These are phyloP conservation scores for Leishmania tropica DNA, from an alignment of 208 protist genomes.

Conservation along the genomic window DNA sequence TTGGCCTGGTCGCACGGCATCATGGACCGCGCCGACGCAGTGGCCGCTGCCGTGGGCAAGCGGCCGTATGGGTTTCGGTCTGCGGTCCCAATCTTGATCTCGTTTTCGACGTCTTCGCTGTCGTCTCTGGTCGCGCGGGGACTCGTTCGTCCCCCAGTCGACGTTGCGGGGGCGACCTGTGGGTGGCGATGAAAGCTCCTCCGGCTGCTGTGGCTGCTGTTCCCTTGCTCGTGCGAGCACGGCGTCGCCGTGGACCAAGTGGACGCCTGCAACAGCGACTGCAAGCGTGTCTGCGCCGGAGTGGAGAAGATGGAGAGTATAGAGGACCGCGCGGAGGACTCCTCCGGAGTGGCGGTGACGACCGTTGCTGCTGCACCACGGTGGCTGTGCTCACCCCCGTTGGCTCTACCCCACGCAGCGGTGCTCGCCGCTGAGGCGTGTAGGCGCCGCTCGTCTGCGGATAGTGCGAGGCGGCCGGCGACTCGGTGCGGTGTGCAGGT, in stretches of 20 bases:
- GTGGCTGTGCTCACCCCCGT: not conserved
- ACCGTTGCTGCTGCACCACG: not conserved
- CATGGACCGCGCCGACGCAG: not conserved
- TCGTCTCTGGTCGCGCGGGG: not conserved
- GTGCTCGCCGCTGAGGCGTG: slow-evolving; percentile 24
- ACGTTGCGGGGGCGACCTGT: not conserved
- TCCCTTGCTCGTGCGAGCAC: not conserved
- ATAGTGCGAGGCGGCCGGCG: slow-evolving; percentile 12
- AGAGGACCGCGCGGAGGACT: slow-evolving; percentile 5
- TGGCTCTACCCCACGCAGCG: slow-evolving; percentile 12
- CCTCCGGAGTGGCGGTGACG: not conserved
- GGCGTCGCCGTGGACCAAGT: slow-evolving; percentile 16
- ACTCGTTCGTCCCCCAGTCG: not conserved
- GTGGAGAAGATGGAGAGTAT: slow-evolving; percentile 22
- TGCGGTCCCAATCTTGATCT: not conserved
- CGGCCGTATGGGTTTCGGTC: not conserved
- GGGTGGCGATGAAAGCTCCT: not conserved
- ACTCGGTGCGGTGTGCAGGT: slow-evolving; percentile 9
- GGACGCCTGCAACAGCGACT: slow-evolving; percentile 28
- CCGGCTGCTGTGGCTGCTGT: not conserved
- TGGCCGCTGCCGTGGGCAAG: not conserved
- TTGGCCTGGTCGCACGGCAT: not conserved
- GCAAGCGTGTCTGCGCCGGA: slow-evolving; percentile 24
- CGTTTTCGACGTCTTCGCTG: not conserved
- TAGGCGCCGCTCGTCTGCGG: slow-evolving; percentile 14